phyloP scores from a whole-genome alignment of 2,329 filamentous ascomycete species.

The Nigrospora sphaerica region DNA sequence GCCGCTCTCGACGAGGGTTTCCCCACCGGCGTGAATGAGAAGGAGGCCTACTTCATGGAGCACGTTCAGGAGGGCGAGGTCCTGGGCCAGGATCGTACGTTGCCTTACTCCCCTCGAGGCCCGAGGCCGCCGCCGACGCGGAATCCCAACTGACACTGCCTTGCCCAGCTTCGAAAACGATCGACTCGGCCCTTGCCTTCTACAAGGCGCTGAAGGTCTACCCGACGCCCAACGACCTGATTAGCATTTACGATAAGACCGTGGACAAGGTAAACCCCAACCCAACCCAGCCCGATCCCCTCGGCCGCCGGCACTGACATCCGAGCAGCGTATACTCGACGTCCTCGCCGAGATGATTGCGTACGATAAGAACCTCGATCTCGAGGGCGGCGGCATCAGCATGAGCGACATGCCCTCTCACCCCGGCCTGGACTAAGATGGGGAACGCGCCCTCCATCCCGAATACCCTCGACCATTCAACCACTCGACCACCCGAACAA shows the following conservation, averaged over 20 bases:
- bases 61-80: slow-evolving; percentile 86
- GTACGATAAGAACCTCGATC: slow-evolving; percentile 68
- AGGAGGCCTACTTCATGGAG: slow-evolving; percentile 93
- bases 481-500: no score
- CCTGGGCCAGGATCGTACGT: slow-evolving; percentile 74
- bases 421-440: slow-evolving; percentile 45
- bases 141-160: neutral
- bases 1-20: slow-evolving; percentile 87
- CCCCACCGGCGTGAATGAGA: slow-evolving; percentile 83
- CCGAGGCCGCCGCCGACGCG: neutral
- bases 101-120: no score
- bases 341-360: slow-evolving; percentile 98
- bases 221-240: slow-evolving; percentile 84
- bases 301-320: neutral
- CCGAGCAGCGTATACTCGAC: slow-evolving; percentile 75
- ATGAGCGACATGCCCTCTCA: slow-evolving; percentile 38
- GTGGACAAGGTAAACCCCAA: slow-evolving; percentile 70
- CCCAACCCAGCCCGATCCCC: neutral
- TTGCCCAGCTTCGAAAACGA: slow-evolving; percentile 51
- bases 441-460: neutral
- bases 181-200: slow-evolving; percentile 90
- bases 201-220: slow-evolving; percentile 99
- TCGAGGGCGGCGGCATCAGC: slow-evolving; percentile 32
- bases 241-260: slow-evolving; percentile 97
- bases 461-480: no score